Conservation (phyloP, 1,284 basidiomycete genomes). For the Ustilago esculenta region DNA sequence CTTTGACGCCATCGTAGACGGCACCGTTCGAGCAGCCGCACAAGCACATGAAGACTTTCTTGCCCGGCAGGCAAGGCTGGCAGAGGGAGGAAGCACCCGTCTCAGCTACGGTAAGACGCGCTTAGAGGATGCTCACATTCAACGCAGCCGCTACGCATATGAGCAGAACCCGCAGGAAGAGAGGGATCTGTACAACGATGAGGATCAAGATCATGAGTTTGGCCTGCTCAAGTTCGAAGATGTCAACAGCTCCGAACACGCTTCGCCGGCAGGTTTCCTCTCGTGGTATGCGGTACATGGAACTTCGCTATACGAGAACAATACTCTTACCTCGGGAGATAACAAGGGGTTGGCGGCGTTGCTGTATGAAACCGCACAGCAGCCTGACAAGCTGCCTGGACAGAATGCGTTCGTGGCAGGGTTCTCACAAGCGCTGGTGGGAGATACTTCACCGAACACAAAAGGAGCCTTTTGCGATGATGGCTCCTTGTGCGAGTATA, state of each 20-base stretch:
- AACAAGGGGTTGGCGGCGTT: conserved; percentile 62
- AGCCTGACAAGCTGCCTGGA: conserved; percentile 48
- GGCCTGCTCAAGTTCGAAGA: conserved; percentile 55
- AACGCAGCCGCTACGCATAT: conserved; percentile 67
- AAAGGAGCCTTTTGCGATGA: conserved; percentile 55
- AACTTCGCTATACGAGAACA: conserved; percentile 58
- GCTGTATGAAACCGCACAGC: conserved; percentile 46
- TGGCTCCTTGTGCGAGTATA: conserved; percentile 53
- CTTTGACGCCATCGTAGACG: conserved; percentile 76
- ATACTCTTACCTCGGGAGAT: conserved; percentile 56
- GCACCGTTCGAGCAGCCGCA: conserved; percentile 76
- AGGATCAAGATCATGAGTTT: conserved; percentile 60
- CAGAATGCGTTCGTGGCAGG: conserved; percentile 53
- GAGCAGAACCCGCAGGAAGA: conserved; percentile 55
- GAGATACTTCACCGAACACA: conserved; percentile 61
- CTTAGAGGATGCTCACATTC: conserved; percentile 75
- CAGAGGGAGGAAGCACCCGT: conserved; percentile 4
- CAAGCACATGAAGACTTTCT: conserved; percentile 75
- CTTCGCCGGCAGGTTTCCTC: conserved; percentile 45
- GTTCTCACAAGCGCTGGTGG: conserved; percentile 56
- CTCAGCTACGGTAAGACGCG: conserved; percentile 74
- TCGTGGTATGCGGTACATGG: conserved; percentile 83
- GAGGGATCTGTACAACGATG: conserved; percentile 49
- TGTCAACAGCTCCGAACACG: background rate
- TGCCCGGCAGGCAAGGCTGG: conserved; percentile 3